Evolutionary conservation across 495 filamentous ascomycete species (phyloP).

Genomic region (Penicillium subrubescens): DNA sequence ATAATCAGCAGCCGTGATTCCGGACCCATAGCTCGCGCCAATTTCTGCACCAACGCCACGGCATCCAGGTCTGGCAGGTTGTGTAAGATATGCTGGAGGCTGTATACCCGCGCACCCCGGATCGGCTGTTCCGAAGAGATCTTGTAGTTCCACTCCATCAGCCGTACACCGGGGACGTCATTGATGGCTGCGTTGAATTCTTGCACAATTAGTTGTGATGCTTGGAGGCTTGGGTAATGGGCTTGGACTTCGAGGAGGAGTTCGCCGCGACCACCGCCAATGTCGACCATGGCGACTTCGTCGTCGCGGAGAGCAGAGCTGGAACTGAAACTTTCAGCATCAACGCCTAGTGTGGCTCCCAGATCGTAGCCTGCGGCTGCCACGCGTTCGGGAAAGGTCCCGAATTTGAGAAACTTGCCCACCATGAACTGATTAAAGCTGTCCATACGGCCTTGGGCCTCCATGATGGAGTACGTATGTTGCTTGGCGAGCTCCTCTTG

Average conservation of each 20-base stretch:
- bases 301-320: not conserved
- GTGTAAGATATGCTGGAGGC: constrained; percentile 46
- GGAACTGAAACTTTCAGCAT: not conserved
- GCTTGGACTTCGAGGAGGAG: constrained; percentile 48
- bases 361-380: constrained; percentile 33
- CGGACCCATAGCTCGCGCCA: constrained; percentile 46
- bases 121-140: constrained; percentile 35
- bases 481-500: constrained; percentile 28
- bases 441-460: constrained; percentile 39
- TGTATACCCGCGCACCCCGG: constrained; percentile 44
- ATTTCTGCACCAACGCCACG: constrained; percentile 41
- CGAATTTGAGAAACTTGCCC: constrained; percentile 39
- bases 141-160: constrained; percentile 43
- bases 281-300: constrained; percentile 50
- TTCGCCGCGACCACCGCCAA: constrained; percentile 56
- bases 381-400: constrained; percentile 35
- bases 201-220: constrained; percentile 50
- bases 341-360: constrained; percentile 29
- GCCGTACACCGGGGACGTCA: constrained; percentile 26
- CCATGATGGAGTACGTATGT: constrained; percentile 45
- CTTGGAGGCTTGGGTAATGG: constrained; percentile 39
- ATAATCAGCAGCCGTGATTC: constrained; percentile 51
- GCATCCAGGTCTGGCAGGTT: constrained; percentile 45
- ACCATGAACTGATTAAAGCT: constrained; percentile 48
- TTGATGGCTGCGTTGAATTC: constrained; percentile 41